These are phyloP conservation scores for Tuber indicum DNA, from an alignment of 495 filamentous ascomycete genomes.

Conservation along the genomic window DNA sequence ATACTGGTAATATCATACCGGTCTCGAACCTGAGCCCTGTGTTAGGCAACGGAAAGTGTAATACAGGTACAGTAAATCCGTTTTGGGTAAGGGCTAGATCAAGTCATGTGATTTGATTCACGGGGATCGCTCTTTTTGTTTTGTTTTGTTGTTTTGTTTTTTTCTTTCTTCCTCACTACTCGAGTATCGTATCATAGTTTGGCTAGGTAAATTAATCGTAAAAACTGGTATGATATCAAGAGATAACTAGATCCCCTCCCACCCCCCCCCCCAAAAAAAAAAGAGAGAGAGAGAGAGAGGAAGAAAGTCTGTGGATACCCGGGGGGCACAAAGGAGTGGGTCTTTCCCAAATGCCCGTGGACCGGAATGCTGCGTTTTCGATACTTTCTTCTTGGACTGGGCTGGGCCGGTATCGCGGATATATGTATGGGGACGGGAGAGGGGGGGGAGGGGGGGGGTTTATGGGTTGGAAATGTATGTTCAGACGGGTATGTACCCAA, in stretches of 20 bases:
- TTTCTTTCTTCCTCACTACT: background rate
- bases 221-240: background rate
- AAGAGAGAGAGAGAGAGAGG: too few species aligned
- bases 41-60: too few species aligned
- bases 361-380: conserved; percentile 1
- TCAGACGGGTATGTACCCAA: background rate
- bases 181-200: background rate
- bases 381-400: background rate
- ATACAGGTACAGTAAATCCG: too few species aligned
- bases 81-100: background rate
- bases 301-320: background rate
- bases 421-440: background rate
- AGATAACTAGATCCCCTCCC: too few species aligned
- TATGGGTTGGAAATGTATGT: background rate
- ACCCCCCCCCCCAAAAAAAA: background rate
- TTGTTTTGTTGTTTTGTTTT: background rate
- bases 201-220: background rate
- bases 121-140: background rate
- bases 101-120: background rate
- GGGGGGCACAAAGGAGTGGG: background rate
- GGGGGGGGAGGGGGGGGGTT: background rate
- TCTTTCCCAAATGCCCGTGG: background rate
- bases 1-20: too few species aligned
- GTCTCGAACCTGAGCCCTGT: too few species aligned
- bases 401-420: background rate